A percentile compares a stretch with the other conserved stretches of the same genome.
Evolutionary conservation across 352 stramenopile genomes (phyloP).

Genomic region (Globisporangium mamillatum): DNA sequence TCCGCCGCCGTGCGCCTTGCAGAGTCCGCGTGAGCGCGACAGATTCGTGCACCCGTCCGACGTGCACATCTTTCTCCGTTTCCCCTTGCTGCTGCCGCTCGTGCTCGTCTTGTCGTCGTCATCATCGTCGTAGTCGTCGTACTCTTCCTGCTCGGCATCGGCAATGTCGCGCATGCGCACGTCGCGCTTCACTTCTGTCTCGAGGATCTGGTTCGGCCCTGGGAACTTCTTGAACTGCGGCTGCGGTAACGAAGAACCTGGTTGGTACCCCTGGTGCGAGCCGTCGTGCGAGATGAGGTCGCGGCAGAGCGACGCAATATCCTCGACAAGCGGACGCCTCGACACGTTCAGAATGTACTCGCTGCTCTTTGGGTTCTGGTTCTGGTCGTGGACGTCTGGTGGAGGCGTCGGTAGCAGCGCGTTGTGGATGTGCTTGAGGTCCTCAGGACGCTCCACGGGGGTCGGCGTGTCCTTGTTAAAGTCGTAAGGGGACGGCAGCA

Average conservation of each 20-base stretch:
- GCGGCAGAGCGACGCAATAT: slow-evolving; percentile 76
- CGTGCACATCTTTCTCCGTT: slow-evolving; percentile 82
- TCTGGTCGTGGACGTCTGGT: slow-evolving; percentile 53
- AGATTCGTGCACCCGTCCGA: slow-evolving; percentile 73
- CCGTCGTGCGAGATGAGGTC: slow-evolving; percentile 75
- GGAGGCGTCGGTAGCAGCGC: slow-evolving; percentile 70
- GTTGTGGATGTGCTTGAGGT: slow-evolving; percentile 70
- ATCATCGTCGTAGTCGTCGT: slow-evolving; percentile 18
- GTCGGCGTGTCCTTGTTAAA: slow-evolving; percentile 78
- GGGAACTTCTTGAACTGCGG: slow-evolving; percentile 18
- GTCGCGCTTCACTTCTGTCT: slow-evolving; percentile 11
- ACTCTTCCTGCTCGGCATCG: slow-evolving; percentile 11
- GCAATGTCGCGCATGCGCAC: slow-evolving; percentile 16
- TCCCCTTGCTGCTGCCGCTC: slow-evolving; percentile 26
- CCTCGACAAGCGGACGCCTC: slow-evolving; percentile 60
- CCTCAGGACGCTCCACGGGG: slow-evolving; percentile 64
- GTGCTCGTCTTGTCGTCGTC: slow-evolving; percentile 24
- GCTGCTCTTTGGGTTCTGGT: slow-evolving; percentile 56
- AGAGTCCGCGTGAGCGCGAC: slow-evolving; percentile 71
- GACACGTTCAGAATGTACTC: slow-evolving; percentile 47
- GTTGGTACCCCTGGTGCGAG: slow-evolving; percentile 8
- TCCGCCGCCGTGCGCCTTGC: slow-evolving; percentile 74
- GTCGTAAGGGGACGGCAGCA: slow-evolving; percentile 74
- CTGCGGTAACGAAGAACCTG: background rate
- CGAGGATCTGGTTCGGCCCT: slow-evolving; percentile 7